A percentile compares a stretch with the other conserved stretches of the same genome.
Evolutionary conservation across 805 yeast genomes (phyloP).

Genomic region (Hanseniaspora nectarophila): DNA sequence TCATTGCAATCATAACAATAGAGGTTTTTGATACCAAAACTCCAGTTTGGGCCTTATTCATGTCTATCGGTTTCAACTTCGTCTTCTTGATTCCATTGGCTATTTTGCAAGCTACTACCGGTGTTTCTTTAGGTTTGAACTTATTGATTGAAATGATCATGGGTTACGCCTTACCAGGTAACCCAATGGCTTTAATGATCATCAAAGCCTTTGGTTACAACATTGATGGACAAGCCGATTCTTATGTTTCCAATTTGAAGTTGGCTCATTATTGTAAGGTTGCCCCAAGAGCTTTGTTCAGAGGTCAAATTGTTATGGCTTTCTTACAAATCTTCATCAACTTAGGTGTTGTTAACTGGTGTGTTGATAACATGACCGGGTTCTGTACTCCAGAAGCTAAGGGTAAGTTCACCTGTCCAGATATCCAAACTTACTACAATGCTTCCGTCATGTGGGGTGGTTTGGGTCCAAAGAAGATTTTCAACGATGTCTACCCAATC

Average conservation of each 20-base stretch:
- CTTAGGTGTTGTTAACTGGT: slow-evolving; percentile 34
- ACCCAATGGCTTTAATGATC: slow-evolving; percentile 44
- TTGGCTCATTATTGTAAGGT: slow-evolving; percentile 47
- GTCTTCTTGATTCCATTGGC: slow-evolving; percentile 49
- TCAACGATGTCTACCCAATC: slow-evolving; percentile 47
- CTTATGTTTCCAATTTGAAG: slow-evolving; percentile 41
- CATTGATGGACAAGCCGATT: slow-evolving; percentile 43
- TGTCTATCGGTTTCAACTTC: slow-evolving; percentile 43
- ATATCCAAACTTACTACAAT: slow-evolving; percentile 35
- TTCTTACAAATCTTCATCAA: slow-evolving; percentile 31
- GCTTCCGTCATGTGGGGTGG: slow-evolving; percentile 52
- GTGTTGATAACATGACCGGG: slow-evolving; percentile 30
- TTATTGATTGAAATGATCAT: slow-evolving; percentile 49
- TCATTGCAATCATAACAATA: slow-evolving; percentile 32
- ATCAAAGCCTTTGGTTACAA: slow-evolving; percentile 45
- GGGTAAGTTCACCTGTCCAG: slow-evolving; percentile 36
- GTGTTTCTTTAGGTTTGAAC: slow-evolving; percentile 43
- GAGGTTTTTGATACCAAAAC: slow-evolving; percentile 40
- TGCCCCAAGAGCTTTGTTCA: slow-evolving; percentile 45
- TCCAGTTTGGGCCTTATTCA: slow-evolving; percentile 53
- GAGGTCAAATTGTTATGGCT: slow-evolving; percentile 34
- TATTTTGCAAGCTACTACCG: slow-evolving; percentile 48
- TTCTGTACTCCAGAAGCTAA: slow-evolving; percentile 33
- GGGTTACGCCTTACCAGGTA: slow-evolving; percentile 47
- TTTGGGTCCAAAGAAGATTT: slow-evolving; percentile 47